A percentile compares a stretch with the other conserved stretches of the same genome.
phyloP scores from a whole-genome alignment of 2,329 filamentous ascomycete genomes.

The Neofusicoccum kwambonambiense region DNA sequence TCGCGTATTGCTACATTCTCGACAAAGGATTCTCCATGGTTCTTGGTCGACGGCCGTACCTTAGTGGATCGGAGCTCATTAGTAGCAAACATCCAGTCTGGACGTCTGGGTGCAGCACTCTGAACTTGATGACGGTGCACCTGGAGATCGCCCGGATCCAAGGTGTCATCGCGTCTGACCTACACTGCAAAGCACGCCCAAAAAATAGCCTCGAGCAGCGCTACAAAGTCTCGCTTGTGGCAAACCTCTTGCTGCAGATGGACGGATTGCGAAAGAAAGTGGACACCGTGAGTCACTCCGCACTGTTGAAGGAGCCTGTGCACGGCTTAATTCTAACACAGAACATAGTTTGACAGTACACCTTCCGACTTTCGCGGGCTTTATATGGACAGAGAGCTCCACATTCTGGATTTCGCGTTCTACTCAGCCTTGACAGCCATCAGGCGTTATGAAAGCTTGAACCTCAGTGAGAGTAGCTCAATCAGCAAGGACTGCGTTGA shows the following conservation, averaged over 20 bases:
- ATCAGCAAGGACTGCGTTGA: slow-evolving; percentile 32
- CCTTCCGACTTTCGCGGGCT: neutral
- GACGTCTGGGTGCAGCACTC: slow-evolving; percentile 24
- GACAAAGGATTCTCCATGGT: slow-evolving; percentile 32
- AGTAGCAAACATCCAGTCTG: slow-evolving; percentile 25
- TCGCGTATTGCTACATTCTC: slow-evolving; percentile 33
- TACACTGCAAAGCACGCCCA: slow-evolving; percentile 14
- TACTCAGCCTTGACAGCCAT: slow-evolving; percentile 33
- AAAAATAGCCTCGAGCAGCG: slow-evolving; percentile 17
- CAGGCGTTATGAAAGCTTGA: slow-evolving; percentile 29
- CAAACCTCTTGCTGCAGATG: neutral
- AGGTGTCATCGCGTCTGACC: slow-evolving; percentile 24
- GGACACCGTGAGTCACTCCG: slow-evolving; percentile 17
- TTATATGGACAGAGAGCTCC: slow-evolving; percentile 27
- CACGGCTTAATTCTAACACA: slow-evolving; percentile 20
- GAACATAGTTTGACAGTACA: slow-evolving; percentile 18
- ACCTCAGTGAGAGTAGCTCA: slow-evolving; percentile 26
- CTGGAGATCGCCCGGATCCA: slow-evolving; percentile 32
- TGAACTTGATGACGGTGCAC: slow-evolving; percentile 24
- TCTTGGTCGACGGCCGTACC: slow-evolving; percentile 27
- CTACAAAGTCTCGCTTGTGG: slow-evolving; percentile 21
- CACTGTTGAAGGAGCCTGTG: neutral
- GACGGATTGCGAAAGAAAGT: neutral
- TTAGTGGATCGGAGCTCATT: slow-evolving; percentile 25
- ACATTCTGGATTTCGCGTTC: slow-evolving; percentile 29